Evolutionary conservation across 1,284 basidiomycete species (phyloP).

Genomic region (Apiotrichum porosum): DNA sequence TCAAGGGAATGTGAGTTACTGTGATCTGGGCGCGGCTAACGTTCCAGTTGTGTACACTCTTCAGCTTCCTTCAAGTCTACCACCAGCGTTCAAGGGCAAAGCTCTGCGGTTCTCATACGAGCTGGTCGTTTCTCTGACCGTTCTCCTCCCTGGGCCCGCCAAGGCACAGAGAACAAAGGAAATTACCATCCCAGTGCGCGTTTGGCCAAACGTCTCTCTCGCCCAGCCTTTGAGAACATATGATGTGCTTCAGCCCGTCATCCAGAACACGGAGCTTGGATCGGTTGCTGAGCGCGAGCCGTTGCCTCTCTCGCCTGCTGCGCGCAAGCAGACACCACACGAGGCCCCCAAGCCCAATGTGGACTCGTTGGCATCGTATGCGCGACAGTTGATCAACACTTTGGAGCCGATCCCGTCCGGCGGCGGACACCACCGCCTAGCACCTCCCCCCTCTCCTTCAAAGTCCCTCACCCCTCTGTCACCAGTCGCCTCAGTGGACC

Average conservation of each 20-base stretch:
- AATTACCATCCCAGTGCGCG: slow-evolving; percentile 35
- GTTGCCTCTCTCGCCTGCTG: neutral
- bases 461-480: slow-evolving; percentile 7
- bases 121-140: slow-evolving; percentile 64
- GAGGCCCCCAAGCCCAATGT: slow-evolving; percentile 10
- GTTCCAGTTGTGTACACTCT: slow-evolving; percentile 69
- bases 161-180: slow-evolving; percentile 37
- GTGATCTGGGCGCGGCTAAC: neutral
- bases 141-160: slow-evolving; percentile 31
- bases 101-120: slow-evolving; percentile 82
- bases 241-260: slow-evolving; percentile 43
- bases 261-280: slow-evolving; percentile 47
- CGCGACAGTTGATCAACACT: slow-evolving; percentile 30
- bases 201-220: slow-evolving; percentile 43
- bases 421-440: slow-evolving; percentile 1
- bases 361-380: slow-evolving; percentile 30
- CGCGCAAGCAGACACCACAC: neutral
- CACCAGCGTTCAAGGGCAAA: slow-evolving; percentile 83
- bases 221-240: slow-evolving; percentile 30
- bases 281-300: slow-evolving; percentile 14
- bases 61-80: slow-evolving; percentile 68
- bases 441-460: slow-evolving; percentile 12
- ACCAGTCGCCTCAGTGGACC: neutral
- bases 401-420: slow-evolving; percentile 1
- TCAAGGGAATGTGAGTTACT: slow-evolving; percentile 38